These are phyloP conservation scores for Phytophthora agathidicida DNA, from an alignment of 352 stramenopile species.

Conservation along the genomic window DNA sequence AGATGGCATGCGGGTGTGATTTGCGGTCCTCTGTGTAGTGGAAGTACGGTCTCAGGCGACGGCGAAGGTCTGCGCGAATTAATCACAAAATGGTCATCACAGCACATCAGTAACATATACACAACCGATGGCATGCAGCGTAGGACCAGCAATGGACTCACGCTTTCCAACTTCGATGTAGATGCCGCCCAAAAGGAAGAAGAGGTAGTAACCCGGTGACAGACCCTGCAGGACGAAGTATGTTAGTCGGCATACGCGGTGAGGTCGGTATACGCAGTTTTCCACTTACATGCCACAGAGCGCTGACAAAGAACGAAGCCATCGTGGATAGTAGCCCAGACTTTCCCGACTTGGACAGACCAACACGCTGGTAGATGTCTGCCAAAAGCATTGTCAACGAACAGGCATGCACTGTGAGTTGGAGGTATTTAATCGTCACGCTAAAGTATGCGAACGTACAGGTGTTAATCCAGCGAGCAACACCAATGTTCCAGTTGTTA, in stretches of 20 bases:
- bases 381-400: not conserved
- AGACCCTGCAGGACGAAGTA: constrained; percentile 63
- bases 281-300: constrained; percentile 80
- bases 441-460: constrained; percentile 44
- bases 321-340: constrained; percentile 76
- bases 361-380: constrained; percentile 90
- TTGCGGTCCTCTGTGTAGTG: constrained; percentile 88
- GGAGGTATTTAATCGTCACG: not conserved
- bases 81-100: not conserved
- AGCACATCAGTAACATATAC: not conserved
- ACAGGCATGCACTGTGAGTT: not conserved
- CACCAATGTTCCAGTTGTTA: constrained; percentile 91
- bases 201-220: constrained; percentile 88
- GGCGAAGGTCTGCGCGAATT: constrained; percentile 59
- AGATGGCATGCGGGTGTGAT: constrained; percentile 80
- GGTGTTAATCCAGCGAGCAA: constrained; percentile 87
- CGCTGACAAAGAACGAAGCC: constrained; percentile 81
- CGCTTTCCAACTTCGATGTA: constrained; percentile 90
- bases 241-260: constrained; percentile 15
- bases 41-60: constrained; percentile 76
- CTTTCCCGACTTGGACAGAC: constrained; percentile 81
- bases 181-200: constrained; percentile 85
- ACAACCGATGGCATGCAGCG: not conserved
- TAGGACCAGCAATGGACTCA: constrained; percentile 34
- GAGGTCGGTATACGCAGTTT: no score